Base-by-base conservation (phyloP, 495 filamentous ascomycete genomes). In the Talaromyces ruber region DNA sequence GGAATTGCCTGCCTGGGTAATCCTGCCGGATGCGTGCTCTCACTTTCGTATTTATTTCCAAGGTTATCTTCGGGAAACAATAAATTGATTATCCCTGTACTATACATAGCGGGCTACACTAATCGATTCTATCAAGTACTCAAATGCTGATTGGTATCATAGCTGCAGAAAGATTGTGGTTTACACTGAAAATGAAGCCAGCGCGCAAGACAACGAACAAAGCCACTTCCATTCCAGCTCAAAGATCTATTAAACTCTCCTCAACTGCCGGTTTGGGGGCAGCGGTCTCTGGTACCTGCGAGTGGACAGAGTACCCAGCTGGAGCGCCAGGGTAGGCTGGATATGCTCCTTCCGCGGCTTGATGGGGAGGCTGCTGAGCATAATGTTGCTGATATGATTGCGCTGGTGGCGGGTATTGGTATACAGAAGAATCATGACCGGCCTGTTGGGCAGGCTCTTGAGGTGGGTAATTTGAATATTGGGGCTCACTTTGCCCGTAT, bases 201-300 rank as follows among this genome's bases (percentile, higher is more conserved):
- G 12, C 55, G 12, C 4, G 26, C 28, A 22, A 58, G 11, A 56
- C 47, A 28, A 28, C 12, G 22, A 28, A 54, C 26, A 25, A 26
- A 12, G 24, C n/a, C 6, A 54, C 51, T n/a, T 26, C 30, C 32
- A 59, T 22, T 24, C 16, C 22, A 30, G 25, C 25, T 64, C 74
- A 83, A 60, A 83, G 71, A 66, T 98, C 93, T 74, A 98, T 98
- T 72, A 98, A 76, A 67, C 89, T 92, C 74, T 98, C 93, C 74
- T 98, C 93, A 61, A 91, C 79, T 29, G 62, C 74, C 14, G 84
- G 82, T 11, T 84, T 79, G 60, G 84, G 78, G 18, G 74, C 71
- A 32, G 74, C 51, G 22, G 74, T 69, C 58, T 76, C 70, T 64
- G 74, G 72, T 37, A 69, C 72, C 60, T 77, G 78, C 61, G 55